Conservation (phyloP, 495 filamentous ascomycete genomes). For the Aspergillus egyptiacus region DNA sequence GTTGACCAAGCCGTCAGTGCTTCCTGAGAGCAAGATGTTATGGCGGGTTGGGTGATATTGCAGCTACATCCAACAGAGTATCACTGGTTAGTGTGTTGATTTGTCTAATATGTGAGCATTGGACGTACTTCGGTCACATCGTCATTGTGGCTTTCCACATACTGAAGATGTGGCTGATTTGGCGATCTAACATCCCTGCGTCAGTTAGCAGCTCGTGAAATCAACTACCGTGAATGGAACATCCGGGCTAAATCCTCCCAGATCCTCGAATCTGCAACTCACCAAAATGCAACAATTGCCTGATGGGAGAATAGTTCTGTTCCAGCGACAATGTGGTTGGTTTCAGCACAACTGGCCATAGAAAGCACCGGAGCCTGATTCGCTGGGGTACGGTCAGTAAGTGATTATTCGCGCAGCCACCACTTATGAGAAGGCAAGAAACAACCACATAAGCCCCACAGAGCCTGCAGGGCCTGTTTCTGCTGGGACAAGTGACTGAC, state of each 20-base stretch:
- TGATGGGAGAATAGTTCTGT: slow-evolving; percentile 71
- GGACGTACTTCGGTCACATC: slow-evolving; percentile 71
- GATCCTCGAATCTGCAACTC: slow-evolving; percentile 10
- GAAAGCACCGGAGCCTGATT: slow-evolving; percentile 57
- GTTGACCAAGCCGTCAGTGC: slow-evolving; percentile 88
- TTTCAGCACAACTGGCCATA: slow-evolving; percentile 53
- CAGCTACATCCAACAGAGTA: slow-evolving; percentile 39
- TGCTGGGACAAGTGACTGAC: background rate
- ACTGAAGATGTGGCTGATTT: slow-evolving; percentile 49
- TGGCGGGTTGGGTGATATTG: slow-evolving; percentile 62
- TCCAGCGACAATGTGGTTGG: slow-evolving; percentile 63
- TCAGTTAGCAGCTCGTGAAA: slow-evolving; percentile 29
- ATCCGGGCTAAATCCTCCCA: background rate
- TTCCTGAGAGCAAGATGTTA: slow-evolving; percentile 70
- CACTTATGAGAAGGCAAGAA: background rate
- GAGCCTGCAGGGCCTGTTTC: background rate
- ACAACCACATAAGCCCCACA: background rate
- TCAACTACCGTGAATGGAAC: slow-evolving; percentile 12
- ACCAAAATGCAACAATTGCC: slow-evolving; percentile 73
- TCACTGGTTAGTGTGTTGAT: background rate
- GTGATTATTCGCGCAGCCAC: background rate
- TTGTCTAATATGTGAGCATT: background rate
- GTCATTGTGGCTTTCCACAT: slow-evolving; percentile 85
- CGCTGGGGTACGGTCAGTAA: slow-evolving; percentile 24
- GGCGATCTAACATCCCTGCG: slow-evolving; percentile 64